Conservation (phyloP, 495 filamentous ascomycete genomes). For the Penicillium crystallinum region DNA sequence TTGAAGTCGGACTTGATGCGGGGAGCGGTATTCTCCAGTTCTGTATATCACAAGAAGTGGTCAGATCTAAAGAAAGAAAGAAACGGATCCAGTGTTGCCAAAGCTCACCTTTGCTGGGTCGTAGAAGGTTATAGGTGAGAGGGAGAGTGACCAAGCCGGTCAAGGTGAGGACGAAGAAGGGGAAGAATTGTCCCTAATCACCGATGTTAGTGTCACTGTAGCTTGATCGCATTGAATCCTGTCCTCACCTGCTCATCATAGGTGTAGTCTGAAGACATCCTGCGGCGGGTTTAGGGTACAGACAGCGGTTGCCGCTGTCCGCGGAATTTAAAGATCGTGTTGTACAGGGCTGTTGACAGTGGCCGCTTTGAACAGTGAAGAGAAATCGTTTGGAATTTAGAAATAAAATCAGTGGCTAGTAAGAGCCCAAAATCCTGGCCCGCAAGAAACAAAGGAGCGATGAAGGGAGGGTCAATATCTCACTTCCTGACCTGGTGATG, state of each 20-base stretch:
- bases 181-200: slow-evolving; percentile 88
- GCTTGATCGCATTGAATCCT: neutral
- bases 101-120: slow-evolving; percentile 65
- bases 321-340: slow-evolving; percentile 27
- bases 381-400: neutral
- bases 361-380: slow-evolving; percentile 2
- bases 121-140: slow-evolving; percentile 79
- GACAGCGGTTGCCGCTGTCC: slow-evolving; percentile 37
- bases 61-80: neutral
- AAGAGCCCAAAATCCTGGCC: slow-evolving; percentile 18
- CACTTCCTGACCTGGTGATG: slow-evolving; percentile 31
- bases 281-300: slow-evolving; percentile 38
- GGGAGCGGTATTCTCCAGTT: slow-evolving; percentile 61
- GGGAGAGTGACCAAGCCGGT: slow-evolving; percentile 83
- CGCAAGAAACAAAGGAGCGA: slow-evolving; percentile 27
- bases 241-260: slow-evolving; percentile 82
- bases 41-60: slow-evolving; percentile 26
- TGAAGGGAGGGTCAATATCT: slow-evolving; percentile 15
- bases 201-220: slow-evolving; percentile 1
- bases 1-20: slow-evolving; percentile 72
- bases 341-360: slow-evolving; percentile 10
- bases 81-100: neutral
- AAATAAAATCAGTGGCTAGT: slow-evolving; percentile 10
- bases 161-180: slow-evolving; percentile 94
- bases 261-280: slow-evolving; percentile 93